phyloP scores from a whole-genome alignment of 768 basidiomycete genomes.

The Mycena epipterygia region DNA sequence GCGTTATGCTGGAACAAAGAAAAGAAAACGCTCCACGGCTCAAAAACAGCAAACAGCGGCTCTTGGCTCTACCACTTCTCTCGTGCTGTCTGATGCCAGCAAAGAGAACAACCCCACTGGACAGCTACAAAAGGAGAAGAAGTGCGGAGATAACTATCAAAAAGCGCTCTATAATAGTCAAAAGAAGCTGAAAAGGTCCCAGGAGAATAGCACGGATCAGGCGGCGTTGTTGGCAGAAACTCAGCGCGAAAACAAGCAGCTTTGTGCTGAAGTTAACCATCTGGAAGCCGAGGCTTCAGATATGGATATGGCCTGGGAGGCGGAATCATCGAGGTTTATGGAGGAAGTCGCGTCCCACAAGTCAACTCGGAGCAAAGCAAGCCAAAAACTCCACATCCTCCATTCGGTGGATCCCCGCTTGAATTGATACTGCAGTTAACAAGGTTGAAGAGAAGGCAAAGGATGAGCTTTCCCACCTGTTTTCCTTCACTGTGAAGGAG shows the following conservation, averaged over 20 bases:
- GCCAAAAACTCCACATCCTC: neutral
- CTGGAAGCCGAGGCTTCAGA: neutral
- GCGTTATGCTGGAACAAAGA: neutral
- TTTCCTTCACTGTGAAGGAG: slow-evolving; percentile 18
- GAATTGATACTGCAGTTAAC: neutral
- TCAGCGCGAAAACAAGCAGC: slow-evolving; percentile 5
- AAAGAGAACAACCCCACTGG: neutral
- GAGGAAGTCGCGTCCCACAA: neutral
- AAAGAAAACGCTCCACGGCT: slow-evolving; percentile 1
- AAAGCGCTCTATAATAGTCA: neutral
- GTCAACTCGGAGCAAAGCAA: neutral
- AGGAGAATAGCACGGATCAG: neutral
- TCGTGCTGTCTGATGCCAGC: neutral
- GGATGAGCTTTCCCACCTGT: neutral
- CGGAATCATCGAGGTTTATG: neutral
- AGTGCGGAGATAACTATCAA: slow-evolving; percentile 7
- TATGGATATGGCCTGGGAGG: too few species aligned
- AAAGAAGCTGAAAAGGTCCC: slow-evolving; percentile 15
- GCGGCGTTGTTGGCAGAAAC: neutral
- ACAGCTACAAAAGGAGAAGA: neutral
- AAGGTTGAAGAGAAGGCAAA: neutral
- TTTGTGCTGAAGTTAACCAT: neutral
- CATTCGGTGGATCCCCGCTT: neutral
- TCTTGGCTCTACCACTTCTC: neutral
- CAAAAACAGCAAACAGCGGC: neutral